Evolutionary conservation across 768 basidiomycete genomes (phyloP).

Genomic region (Tricholoma furcatifolium): DNA sequence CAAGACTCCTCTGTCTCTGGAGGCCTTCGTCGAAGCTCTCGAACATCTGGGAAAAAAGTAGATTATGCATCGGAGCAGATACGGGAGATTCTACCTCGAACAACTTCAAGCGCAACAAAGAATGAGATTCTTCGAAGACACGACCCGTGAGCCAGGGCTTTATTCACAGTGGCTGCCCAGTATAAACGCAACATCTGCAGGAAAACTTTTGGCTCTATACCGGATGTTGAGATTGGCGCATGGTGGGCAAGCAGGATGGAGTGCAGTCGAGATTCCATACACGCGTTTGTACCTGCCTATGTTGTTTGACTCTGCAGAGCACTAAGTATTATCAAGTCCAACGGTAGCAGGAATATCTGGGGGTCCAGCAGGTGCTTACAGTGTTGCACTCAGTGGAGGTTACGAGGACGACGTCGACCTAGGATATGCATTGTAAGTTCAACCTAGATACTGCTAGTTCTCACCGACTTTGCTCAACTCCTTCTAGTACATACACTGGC

Average conservation of each 20-base stretch:
- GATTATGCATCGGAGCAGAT: constrained; percentile 52
- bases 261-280: constrained; percentile 78
- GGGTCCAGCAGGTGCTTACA: constrained; percentile 69
- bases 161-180: neutral
- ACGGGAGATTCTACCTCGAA: constrained; percentile 29
- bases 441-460: neutral
- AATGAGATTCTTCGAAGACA: constrained; percentile 38
- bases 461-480: neutral
- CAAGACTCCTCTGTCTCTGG: constrained; percentile 13
- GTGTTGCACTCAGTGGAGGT: constrained; percentile 85
- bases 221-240: constrained; percentile 73
- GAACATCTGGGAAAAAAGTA: constrained; percentile 57
- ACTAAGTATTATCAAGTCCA: constrained; percentile 46
- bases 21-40: constrained; percentile 61
- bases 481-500: constrained; percentile 72
- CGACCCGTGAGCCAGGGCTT: constrained; percentile 47
- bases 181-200: constrained; percentile 32
- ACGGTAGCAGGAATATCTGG: constrained; percentile 82
- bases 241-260: constrained; percentile 77
- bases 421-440: constrained; percentile 78
- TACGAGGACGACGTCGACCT: constrained; percentile 85
- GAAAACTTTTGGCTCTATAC: constrained; percentile 79
- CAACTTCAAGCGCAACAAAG: constrained; percentile 37
- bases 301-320: neutral
- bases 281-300: constrained; percentile 61